Evolutionary conservation across 495 filamentous ascomycete species (phyloP).

Genomic region (Beverwykella pulmonaria): DNA sequence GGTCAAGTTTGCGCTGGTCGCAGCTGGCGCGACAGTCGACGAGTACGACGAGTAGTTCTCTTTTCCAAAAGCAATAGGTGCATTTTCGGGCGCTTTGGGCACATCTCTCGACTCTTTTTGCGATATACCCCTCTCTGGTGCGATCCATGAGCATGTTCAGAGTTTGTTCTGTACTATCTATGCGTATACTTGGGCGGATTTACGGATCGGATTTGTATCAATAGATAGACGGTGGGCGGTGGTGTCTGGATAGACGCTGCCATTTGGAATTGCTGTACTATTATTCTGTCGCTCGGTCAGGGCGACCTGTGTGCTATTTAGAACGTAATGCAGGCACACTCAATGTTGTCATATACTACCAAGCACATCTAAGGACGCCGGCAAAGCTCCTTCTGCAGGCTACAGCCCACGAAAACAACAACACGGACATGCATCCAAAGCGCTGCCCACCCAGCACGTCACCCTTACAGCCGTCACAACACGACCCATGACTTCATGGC

Average conservation of each 20-base stretch:
- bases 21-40: conserved; percentile 19
- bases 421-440: too few relatives aligned
- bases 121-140: conserved; percentile 1
- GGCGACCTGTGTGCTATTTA: neutral
- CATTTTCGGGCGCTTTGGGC: neutral
- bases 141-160: neutral
- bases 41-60: conserved; percentile 7
- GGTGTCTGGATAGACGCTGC: neutral
- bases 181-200: neutral
- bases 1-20: conserved; percentile 19
- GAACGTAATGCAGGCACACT: too few relatives aligned
- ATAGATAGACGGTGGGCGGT: neutral
- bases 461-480: neutral
- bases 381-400: too few relatives aligned
- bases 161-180: conserved; percentile 6
- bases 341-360: too few relatives aligned
- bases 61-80: neutral
- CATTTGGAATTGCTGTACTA: neutral
- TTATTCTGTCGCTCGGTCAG: neutral
- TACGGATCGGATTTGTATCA: neutral
- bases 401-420: too few relatives aligned
- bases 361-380: too few relatives aligned
- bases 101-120: conserved; percentile 1
- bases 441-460: neutral
- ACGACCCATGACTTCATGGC: neutral